Evolutionary conservation across 805 yeast species (phyloP), one percentile per base, ranked within the genome.

Genomic region (Kazachstania martiniae): DNA sequence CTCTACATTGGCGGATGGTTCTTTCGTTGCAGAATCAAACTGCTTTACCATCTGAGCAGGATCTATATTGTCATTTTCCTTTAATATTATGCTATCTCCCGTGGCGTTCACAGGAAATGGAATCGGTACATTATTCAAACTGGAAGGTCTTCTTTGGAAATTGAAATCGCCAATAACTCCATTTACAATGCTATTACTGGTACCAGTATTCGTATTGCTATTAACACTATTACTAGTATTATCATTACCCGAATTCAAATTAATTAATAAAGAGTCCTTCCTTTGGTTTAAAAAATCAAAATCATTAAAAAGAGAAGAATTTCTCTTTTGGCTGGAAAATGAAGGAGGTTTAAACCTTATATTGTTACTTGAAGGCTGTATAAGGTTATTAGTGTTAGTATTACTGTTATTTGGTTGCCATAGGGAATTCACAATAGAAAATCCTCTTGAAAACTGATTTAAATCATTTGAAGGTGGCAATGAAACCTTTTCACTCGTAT

Each of bases 121-220:
- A 32, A 31, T 37, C 8, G 26, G 18, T 10, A 31, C 8, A 18
- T 32, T 25, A 33, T 55, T 41, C 4, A 53, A 42, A 8, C 50
- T 50, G 3, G 56, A 51, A 29, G 52, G 50, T n/a, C 56, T 47
- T 35, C 57, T 43, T 30, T 50, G 48, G 29, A 49, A 47, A 34
- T 52, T 54, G 23, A 48, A 44, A 35, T 52, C 59, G 7, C 52
- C 52, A 6, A 48, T 43, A 17, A 44, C 25, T 9, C n/a, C 25
- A 6, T 8, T 8, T 8, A 6, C n/a, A 9, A n/a, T 8, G 22
- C 49, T 23, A 28, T 23, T 29, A 21, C 26, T 32, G 5, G 32
- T 17, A 28, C 18, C 22, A 24, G 37, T 25, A 21, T 29, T 25
- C 10, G 35, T 25, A 29, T 35, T 32, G 15, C 41, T 33, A 21